Conservation (phyloP, 495 filamentous ascomycete species). For the Neurospora sublineolata region DNA sequence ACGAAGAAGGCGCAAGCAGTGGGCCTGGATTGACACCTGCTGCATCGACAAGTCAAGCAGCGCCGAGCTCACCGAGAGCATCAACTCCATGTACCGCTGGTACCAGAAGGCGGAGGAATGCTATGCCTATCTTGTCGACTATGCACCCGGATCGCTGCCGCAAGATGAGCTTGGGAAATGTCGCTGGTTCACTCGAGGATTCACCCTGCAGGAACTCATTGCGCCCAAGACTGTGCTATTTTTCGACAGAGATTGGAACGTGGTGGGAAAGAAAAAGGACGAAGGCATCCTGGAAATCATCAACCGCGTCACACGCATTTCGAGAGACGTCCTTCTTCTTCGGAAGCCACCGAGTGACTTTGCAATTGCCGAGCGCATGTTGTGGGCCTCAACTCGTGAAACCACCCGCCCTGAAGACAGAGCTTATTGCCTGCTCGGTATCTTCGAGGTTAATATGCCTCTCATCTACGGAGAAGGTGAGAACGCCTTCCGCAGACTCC, state of each 20-base stretch:
- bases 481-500: not conserved
- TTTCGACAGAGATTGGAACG: slow-evolving; percentile 4
- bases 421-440: slow-evolving; percentile 1
- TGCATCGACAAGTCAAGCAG: slow-evolving; percentile 38
- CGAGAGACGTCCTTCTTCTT: not conserved
- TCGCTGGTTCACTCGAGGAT: slow-evolving; percentile 26
- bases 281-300: not conserved
- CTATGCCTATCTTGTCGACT: slow-evolving; percentile 22
- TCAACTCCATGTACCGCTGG: slow-evolving; percentile 41
- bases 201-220: slow-evolving; percentile 31
- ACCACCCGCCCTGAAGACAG: not conserved
- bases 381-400: not conserved
- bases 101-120: slow-evolving; percentile 21
- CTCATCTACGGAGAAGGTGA: slow-evolving; percentile 4
- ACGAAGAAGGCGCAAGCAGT: slow-evolving; percentile 9
- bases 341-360: not conserved
- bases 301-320: not conserved
- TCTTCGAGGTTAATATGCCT: slow-evolving; percentile 5
- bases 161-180: not conserved
- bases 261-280: not conserved
- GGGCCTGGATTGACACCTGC: slow-evolving; percentile 36
- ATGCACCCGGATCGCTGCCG: not conserved
- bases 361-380: not conserved
- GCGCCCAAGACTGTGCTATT: slow-evolving; percentile 23
- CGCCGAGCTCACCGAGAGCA: slow-evolving; percentile 31